Evolutionary conservation across 140 eudicot species (phyloP), one percentile per base, ranked within the genome.

Genomic region (Senecio squalidus): DNA sequence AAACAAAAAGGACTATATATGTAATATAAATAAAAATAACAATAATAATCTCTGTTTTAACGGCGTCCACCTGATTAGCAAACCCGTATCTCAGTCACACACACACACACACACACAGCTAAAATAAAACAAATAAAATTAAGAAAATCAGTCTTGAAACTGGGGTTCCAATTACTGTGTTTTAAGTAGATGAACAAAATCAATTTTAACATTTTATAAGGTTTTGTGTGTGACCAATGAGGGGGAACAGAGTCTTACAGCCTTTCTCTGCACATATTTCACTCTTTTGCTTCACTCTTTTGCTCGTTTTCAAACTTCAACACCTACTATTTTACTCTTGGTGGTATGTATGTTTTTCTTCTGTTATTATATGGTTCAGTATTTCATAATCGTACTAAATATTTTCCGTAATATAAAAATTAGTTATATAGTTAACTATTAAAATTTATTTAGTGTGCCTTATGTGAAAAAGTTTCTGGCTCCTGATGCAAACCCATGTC

Each of bases 261-360:
- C 62, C 74, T 23, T 51, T 74, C 60, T 21, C 54, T 13, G 76
- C 84, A 23, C 84, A 78, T 18, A 50, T 55, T 29, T 74, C 24
- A 47, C 77, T 78, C 59, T 69, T 78, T 36, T 54, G 68, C 36
- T 78, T 78, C 75, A 78, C 84, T n/a, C 33, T 78, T 7, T 34
- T 74, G 14, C 80, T 78, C 67, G 55, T 78, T 40, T 65, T 64
- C 25, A 78, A 74, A 55, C 75, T 78, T 45, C 23, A 66, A 40
- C 64, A 67, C 74, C 34, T 27, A 48, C 25, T 63, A 9, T 60
- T 31, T 17, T 53, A 25, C 59, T 51, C 84, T 7, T 66, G 76
- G 71, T 81, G 77, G 76, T 74, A 36, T 1, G 55, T 29, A 9
- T 45, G 4, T 22, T 48, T 5, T 6, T 17, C 5, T 14, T n/a